A percentile compares a stretch with the other conserved stretches of the same genome.
phyloP scores from a whole-genome alignment of 2,329 filamentous ascomycete genomes.

The Coniella vitis region DNA sequence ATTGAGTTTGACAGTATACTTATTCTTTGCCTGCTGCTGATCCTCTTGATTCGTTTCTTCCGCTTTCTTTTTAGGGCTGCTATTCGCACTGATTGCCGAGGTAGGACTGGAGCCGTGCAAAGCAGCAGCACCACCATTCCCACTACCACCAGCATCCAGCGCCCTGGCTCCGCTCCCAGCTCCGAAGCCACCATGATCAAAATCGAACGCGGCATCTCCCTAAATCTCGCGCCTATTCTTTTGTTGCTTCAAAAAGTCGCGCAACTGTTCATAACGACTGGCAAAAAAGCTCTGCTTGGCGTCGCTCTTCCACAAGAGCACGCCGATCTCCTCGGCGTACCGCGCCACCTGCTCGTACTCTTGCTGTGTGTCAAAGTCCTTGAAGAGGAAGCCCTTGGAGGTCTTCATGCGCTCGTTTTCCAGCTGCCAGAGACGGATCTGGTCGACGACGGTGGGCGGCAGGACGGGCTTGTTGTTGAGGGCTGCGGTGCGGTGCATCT shows the following conservation, averaged over 20 bases:
- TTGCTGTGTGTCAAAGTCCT: slow-evolving; percentile 67
- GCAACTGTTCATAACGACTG: slow-evolving; percentile 81
- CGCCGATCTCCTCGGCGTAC: slow-evolving; percentile 86
- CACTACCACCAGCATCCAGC: neutral
- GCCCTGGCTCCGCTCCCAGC: neutral
- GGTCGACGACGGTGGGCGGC: slow-evolving; percentile 92
- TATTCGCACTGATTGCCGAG: no score
- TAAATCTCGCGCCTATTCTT: slow-evolving; percentile 37
- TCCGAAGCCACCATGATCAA: neutral
- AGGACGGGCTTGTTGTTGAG: slow-evolving; percentile 62
- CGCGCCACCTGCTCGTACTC: slow-evolving; percentile 66
- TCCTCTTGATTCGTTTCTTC: no score
- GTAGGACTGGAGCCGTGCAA: neutral
- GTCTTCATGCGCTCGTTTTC: slow-evolving; percentile 92
- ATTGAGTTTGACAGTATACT: neutral
- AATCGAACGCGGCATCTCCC: neutral
- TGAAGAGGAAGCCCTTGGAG: slow-evolving; percentile 78
- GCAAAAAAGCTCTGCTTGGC: slow-evolving; percentile 82
- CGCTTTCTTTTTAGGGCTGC: neutral
- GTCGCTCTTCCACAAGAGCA: slow-evolving; percentile 82
- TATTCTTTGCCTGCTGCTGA: neutral
- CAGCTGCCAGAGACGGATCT: slow-evolving; percentile 95
- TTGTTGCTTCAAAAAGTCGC: slow-evolving; percentile 66
- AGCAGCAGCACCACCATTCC: neutral
- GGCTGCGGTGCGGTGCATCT: slow-evolving; percentile 68